Evolutionary conservation across 768 basidiomycete genomes (phyloP), one percentile per base, ranked within the genome.

Genomic region (Lentinus brumalis): DNA sequence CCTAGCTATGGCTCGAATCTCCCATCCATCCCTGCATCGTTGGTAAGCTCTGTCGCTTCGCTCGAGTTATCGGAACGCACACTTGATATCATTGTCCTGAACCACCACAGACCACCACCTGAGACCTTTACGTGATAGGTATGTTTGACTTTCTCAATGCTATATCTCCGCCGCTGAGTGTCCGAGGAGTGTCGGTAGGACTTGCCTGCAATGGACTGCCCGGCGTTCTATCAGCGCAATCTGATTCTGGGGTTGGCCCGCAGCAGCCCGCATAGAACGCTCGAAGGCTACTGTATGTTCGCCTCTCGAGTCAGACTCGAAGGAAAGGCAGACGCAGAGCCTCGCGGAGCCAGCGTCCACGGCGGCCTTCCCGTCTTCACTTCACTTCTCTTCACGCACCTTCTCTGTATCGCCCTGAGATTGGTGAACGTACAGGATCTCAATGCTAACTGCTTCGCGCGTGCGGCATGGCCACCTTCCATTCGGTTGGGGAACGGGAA

Each of bases 221-320:
- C 31, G 31, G 32, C 4, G 32, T 57, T 57, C 56, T 57, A 57
- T 57, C 56, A 57, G 40, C 31, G 35, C 39, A 26, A 8, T 50
- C 56, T 57, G 56, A 57, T 57, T 45, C 32, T 10, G 21, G 46
- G 21, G 21, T 46, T 21, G 47, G 38, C n/a, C 53, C 53, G 29
- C 30, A 35, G 35, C 39, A 38, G 38, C n/a, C 53, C 53, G 29
- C 30, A 35, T 6, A 26, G 50, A 32, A 53, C 7, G 50, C 41
- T 29, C 11, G 53, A 54, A 45, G 42, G 53, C 53, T 56, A 56
- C 45, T 46, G 30, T 45, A 29, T 10, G n/a, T 40, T 15, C 15
- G 10, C 29, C 14, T 39, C 38, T 44, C n/a, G 32, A 21, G 21
- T 26, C 21, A 26, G 21, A 26, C 21, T 26, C 21, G 21, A 26